phyloP scores from a whole-genome alignment of 345 rosid species.

The Eucalyptus brandiana region DNA sequence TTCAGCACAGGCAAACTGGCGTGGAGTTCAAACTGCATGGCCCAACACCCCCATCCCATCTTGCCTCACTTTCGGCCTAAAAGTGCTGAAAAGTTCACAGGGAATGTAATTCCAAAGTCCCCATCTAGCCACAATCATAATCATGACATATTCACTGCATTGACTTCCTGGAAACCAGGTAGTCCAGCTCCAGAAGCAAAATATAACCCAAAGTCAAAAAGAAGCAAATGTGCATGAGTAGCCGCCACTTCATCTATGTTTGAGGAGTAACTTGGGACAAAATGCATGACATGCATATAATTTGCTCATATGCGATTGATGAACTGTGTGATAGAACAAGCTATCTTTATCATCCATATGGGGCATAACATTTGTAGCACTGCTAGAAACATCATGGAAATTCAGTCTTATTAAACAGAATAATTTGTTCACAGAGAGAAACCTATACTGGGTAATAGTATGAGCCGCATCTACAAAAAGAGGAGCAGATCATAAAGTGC shows the following conservation, averaged over 20 bases:
- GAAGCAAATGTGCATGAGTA: not conserved
- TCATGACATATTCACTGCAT: not conserved
- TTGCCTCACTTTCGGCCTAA: not conserved
- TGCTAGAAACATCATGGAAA: not conserved
- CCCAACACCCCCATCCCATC: not conserved
- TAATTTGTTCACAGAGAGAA: not conserved
- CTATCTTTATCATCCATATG: not conserved
- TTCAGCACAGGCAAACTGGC: not conserved
- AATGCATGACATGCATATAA: not conserved
- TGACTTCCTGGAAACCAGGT: not conserved
- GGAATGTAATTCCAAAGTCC: not conserved
- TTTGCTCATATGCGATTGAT: not conserved
- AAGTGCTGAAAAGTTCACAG: not conserved
- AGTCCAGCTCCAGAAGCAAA: not conserved
- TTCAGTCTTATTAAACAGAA: not conserved
- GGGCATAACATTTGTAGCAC: not conserved
- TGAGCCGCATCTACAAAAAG: not conserved
- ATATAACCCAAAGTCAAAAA: not conserved
- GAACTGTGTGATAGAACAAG: not conserved
- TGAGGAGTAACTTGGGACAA: not conserved
- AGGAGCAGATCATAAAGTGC: not conserved
- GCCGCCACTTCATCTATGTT: not conserved
- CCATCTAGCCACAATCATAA: not conserved
- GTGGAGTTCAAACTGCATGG: not conserved
- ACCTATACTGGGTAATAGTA: not conserved